Base-by-base conservation (phyloP, 2,329 filamentous ascomycete species). In the Fusarium proliferatum region DNA sequence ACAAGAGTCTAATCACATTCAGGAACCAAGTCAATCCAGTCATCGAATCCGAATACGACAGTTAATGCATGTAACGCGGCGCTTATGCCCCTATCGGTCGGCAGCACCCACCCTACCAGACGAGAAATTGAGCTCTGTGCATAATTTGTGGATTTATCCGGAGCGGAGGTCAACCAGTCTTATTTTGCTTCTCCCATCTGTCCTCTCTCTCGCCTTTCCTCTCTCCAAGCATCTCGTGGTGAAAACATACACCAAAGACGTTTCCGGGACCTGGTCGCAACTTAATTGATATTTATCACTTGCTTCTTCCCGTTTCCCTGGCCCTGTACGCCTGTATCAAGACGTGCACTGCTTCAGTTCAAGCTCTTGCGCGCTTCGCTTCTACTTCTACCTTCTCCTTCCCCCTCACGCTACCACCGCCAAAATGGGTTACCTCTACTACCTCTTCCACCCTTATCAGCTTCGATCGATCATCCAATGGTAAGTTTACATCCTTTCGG, bases 391-490 rank as follows among this genome's bases (percentile, higher is more conserved):
- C 33, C 39, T 28, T 58, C 46, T 62, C 51, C 45, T 57, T 17
- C 43, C 69, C 67, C 53, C 61, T 68, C 64, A 51, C 61, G 33
- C 59, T 53, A 48, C 51, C 64, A 46, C 61, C 64, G 78, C 77
- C 80, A 88, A 79, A 71, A 92, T 92, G 90, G 88, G 86, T 72
- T 82, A 90, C 67, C 80, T 93, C 72, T 96, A 96, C 86, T 93
- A 91, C 79, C 82, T 91, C 66, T 85, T 93, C 74, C 95, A 97
- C 83, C 93, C 94, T 41, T 88, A 87, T 75, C 88, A 97, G 85
- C 85, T 97, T 81, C 91, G 94, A 79, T 88, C 93, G 52, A 94
- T 97, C 72, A 87, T 97, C 71, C 95, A 97, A 91, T 97, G 95
- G 95, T 96, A 87, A 76, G 86, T 79, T 62, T 19, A 28, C 43